Base-by-base conservation (phyloP, 164 flowering plant species). In the Hamamelis virginiana region DNA sequence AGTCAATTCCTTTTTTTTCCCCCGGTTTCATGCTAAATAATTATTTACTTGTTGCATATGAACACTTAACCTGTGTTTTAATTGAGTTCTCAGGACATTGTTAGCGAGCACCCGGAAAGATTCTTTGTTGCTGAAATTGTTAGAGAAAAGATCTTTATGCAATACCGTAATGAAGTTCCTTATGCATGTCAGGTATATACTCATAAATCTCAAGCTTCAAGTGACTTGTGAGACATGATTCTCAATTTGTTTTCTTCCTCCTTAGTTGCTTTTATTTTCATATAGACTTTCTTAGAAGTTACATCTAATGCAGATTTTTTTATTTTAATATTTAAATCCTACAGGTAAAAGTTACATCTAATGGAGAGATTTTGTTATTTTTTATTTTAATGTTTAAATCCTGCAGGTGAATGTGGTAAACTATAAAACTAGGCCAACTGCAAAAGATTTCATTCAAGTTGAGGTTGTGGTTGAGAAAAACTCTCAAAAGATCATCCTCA, bases 41-140 rank as follows among this genome's bases (percentile, higher is more conserved):
- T 56, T 18, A 25, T 10, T n/a, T 26, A 23, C 68, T 9, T 21
- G 15, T 56, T 64, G n/a, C 44, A 48, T 46, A 19, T 53, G 44
- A 50, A 21, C 9, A 19, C 41, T 38, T 67, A 18, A 43, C 65
- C 25, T 4, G 70, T 67, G 33, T 21, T 15, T 26, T 22, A n/a
- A 26, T 74, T 48, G 33, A 41, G 41, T 21, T 75, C 74, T 80
- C 83, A 96, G 99, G 97, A 93, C 76, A 91, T 93, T 66, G 87
- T 87, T 5, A 96, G 99, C 78, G 98, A 91, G 83, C 98, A 93
- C 70, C 99, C 99, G n/a, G 99, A 96, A 73, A 87, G 98, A 80
- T 96, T 96, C 77, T 96, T 96, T 78, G 83, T 93, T 18, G 85
- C 82, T 51, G 99, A 96, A 86, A 96, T 96, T 76, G 88, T 96